Conservation (phyloP, 2,329 filamentous ascomycete species). For the Penicillium polonicum region DNA sequence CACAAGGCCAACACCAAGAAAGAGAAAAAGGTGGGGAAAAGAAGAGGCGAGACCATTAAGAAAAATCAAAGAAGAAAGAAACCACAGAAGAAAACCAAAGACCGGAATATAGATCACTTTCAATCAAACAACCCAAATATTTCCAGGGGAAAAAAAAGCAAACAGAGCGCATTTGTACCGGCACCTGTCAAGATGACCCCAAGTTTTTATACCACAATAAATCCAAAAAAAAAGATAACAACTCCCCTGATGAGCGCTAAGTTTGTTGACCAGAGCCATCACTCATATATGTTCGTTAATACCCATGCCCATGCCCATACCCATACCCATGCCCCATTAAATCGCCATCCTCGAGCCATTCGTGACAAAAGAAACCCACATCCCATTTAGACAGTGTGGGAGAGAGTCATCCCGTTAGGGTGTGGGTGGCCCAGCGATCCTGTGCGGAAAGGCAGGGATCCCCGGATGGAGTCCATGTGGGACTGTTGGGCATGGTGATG, state of each 20-base stretch:
- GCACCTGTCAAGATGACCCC: conserved; percentile 9
- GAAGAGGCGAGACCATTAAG: conserved; percentile 1
- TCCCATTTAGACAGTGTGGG: conserved; percentile 20
- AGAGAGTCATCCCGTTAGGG: conserved; percentile 25
- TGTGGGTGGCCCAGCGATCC: conserved; percentile 35
- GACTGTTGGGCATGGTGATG: conserved; percentile 9
- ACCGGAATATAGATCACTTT: conserved; percentile 4
- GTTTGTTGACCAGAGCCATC: conserved; percentile 25
- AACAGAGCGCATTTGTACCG: conserved; percentile 14
- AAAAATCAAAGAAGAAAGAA: not conserved
- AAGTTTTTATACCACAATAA: conserved; percentile 26
- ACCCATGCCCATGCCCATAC: not conserved
- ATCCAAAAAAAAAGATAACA: conserved; percentile 6
- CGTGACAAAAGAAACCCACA: not conserved
- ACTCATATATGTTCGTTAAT: conserved; percentile 31
- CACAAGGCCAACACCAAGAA: conserved; percentile 2
- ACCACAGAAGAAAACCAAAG: not conserved
- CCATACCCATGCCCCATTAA: not conserved
- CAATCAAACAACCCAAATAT: conserved; percentile 12
- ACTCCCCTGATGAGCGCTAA: conserved; percentile 21
- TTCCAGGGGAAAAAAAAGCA: conserved; percentile 8
- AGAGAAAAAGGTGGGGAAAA: conserved; percentile 12
- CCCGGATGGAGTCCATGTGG: conserved; percentile 18
- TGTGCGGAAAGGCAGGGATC: conserved; percentile 31
- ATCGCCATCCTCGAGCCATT: not conserved